Evolutionary conservation across 371 early-diverging fungal species (phyloP).

Genomic region (Mucor piriformis): DNA sequence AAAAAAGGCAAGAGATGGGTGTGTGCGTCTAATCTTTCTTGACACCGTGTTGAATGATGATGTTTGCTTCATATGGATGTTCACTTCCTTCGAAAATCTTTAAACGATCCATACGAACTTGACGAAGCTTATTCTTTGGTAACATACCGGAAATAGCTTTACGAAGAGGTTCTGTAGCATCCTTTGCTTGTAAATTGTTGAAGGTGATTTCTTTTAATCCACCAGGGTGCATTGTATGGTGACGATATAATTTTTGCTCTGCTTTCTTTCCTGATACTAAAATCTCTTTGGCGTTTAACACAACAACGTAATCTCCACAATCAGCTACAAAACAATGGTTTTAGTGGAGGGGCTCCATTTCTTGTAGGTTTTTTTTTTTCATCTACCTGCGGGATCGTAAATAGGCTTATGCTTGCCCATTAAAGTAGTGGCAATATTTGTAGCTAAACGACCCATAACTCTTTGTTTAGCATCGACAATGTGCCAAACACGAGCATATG

Average conservation of each 20-base stretch:
- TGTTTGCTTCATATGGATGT: conserved; percentile 91
- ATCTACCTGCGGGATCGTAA: conserved; percentile 86
- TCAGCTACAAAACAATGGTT: conserved; percentile 66
- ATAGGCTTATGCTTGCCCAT: conserved; percentile 98
- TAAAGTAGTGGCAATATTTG: conserved; percentile 88
- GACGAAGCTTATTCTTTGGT: conserved; percentile 91
- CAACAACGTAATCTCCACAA: conserved; percentile 97
- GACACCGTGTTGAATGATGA: conserved; percentile 81
- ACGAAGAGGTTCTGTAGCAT: conserved; percentile 83
- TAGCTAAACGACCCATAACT: conserved; percentile 87
- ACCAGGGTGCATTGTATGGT: conserved; percentile 92
- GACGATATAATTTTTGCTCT: conserved; percentile 87
- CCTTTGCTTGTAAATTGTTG: conserved; percentile 73
- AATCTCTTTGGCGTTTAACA: conserved; percentile 90
- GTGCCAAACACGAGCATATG: conserved; percentile 95
- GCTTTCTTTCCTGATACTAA: conserved; percentile 87
- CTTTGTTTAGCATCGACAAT: conserved; percentile 92
- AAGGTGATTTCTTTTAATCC: conserved; percentile 86
- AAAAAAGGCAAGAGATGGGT: background rate
- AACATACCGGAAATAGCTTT: conserved; percentile 96
- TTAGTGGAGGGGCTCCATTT: background rate
- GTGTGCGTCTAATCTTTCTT: conserved; percentile 25
- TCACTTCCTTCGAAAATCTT: conserved; percentile 87
- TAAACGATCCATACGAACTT: conserved; percentile 78
- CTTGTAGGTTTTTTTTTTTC: background rate